Conservation (phyloP, 1,284 basidiomycete species). For the Coniophora puteana region DNA sequence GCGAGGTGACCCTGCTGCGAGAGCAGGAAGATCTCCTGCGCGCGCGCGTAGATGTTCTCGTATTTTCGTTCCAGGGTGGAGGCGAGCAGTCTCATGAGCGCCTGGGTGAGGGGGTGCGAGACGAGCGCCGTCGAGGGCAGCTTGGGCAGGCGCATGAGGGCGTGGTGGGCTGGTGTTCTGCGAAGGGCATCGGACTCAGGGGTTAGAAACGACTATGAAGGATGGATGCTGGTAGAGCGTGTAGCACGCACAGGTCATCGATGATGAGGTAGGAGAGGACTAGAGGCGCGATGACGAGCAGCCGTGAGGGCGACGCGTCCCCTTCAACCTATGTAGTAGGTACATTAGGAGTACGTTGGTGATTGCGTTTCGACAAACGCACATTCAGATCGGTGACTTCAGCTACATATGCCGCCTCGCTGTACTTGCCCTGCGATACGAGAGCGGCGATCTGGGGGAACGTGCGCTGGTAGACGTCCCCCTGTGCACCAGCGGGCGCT, state of each 20-base stretch:
- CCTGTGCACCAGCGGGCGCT: conserved; percentile 10
- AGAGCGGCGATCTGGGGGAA: conserved; percentile 43
- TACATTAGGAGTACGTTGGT: conserved; percentile 1
- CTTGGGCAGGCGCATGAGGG: conserved; percentile 49
- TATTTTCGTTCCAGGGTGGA: conserved; percentile 53
- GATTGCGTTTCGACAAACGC: conserved; percentile 17
- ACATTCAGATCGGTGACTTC: conserved; percentile 53
- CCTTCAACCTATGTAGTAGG: conserved; percentile 30
- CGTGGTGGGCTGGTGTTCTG: conserved; percentile 57
- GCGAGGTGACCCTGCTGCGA: conserved; percentile 39
- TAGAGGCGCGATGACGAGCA: conserved; percentile 52
- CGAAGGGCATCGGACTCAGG: conserved; percentile 7
- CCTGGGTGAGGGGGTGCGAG: conserved; percentile 38
- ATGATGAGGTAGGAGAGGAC: conserved; percentile 58
- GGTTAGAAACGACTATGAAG: conserved; percentile 2
- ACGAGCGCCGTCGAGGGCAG: too few species aligned
- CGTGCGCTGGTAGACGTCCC: conserved; percentile 35
- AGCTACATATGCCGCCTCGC: conserved; percentile 42
- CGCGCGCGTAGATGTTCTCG: conserved; percentile 47
- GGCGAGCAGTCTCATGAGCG: conserved; percentile 43
- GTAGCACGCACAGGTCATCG: conserved; percentile 54
- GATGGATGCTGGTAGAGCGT: too few species aligned
- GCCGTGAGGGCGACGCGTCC: conserved; percentile 39
- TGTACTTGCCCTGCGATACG: conserved; percentile 39
- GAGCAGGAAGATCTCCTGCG: conserved; percentile 38